These are phyloP conservation scores for Paecilomyces variotii DNA, from an alignment of 2,329 filamentous ascomycete species.

Conservation along the genomic window DNA sequence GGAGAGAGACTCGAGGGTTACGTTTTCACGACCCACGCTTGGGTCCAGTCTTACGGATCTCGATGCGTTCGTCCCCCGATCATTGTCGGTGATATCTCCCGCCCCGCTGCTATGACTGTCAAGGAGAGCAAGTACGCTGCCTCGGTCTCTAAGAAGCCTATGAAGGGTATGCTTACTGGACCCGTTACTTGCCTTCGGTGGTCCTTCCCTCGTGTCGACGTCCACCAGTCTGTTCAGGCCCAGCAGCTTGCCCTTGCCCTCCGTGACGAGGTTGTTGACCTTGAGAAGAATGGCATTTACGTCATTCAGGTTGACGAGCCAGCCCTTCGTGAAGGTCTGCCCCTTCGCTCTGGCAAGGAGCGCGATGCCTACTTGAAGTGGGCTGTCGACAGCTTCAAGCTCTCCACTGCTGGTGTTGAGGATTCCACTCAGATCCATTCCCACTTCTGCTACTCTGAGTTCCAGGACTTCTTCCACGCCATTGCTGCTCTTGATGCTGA, in stretches of 20 bases:
- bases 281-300: slow-evolving; percentile 90
- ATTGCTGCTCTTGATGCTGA: slow-evolving; percentile 97
- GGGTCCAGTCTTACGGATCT: slow-evolving; percentile 98
- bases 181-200: slow-evolving; percentile 98
- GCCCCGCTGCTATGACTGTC: slow-evolving; percentile 94
- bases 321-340: slow-evolving; percentile 97
- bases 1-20: slow-evolving; percentile 95
- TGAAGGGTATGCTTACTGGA: slow-evolving; percentile 99
- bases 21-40: slow-evolving; percentile 97
- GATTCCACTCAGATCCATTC: slow-evolving; percentile 99
- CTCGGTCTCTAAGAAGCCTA: slow-evolving; percentile 93
- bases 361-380: slow-evolving; percentile 94
- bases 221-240: slow-evolving; percentile 98
- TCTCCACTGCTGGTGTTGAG: slow-evolving; percentile 84
- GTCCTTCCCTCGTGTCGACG: slow-evolving; percentile 99
- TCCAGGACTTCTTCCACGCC: slow-evolving; percentile 99
- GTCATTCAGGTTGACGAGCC: slow-evolving; percentile 99
- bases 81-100: slow-evolving; percentile 96
- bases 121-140: slow-evolving; percentile 99
- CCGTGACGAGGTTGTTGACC: slow-evolving; percentile 95
- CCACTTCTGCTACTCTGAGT: slow-evolving; percentile 99
- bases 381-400: slow-evolving; percentile 97
- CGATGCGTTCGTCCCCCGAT: slow-evolving; percentile 97
- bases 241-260: slow-evolving; percentile 97
- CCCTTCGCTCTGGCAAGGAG: slow-evolving; percentile 86